phyloP scores from a whole-genome alignment of 2,329 filamentous ascomycete species.

The Calycina marina region DNA sequence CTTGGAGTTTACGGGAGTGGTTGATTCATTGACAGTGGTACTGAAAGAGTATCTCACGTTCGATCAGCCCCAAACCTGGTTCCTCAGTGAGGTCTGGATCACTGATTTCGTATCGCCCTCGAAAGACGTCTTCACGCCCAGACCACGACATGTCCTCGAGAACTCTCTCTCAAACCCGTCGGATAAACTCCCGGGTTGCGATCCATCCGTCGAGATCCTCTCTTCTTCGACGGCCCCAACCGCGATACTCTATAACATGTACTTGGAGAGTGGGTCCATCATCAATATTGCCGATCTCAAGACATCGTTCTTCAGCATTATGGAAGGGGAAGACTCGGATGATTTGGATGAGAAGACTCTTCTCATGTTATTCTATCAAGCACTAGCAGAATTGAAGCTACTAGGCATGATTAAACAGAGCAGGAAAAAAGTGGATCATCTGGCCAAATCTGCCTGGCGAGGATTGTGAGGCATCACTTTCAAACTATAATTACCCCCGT shows the following conservation, averaged over 20 bases:
- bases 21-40: slow-evolving; percentile 39
- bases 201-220: slow-evolving; percentile 31
- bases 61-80: slow-evolving; percentile 29
- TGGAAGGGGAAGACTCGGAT: slow-evolving; percentile 24
- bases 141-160: slow-evolving; percentile 55
- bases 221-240: slow-evolving; percentile 52
- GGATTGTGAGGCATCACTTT: too few relatives aligned
- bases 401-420: slow-evolving; percentile 82
- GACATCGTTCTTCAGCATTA: slow-evolving; percentile 56
- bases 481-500: too few relatives aligned
- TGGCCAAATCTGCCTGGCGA: slow-evolving; percentile 71
- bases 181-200: slow-evolving; percentile 65
- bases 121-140: slow-evolving; percentile 60
- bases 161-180: slow-evolving; percentile 57
- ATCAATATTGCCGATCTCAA: slow-evolving; percentile 72
- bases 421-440: slow-evolving; percentile 82
- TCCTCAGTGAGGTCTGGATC: slow-evolving; percentile 59
- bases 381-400: slow-evolving; percentile 68
- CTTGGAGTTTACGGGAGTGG: slow-evolving; percentile 50
- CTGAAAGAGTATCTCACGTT: slow-evolving; percentile 32
- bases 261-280: slow-evolving; percentile 60
- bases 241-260: slow-evolving; percentile 64
- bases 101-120: slow-evolving; percentile 60
- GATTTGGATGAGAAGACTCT: slow-evolving; percentile 38
- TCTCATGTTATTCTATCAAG: slow-evolving; percentile 71